phyloP scores from a whole-genome alignment of 495 filamentous ascomycete species.

The Podospora tetraspora region DNA sequence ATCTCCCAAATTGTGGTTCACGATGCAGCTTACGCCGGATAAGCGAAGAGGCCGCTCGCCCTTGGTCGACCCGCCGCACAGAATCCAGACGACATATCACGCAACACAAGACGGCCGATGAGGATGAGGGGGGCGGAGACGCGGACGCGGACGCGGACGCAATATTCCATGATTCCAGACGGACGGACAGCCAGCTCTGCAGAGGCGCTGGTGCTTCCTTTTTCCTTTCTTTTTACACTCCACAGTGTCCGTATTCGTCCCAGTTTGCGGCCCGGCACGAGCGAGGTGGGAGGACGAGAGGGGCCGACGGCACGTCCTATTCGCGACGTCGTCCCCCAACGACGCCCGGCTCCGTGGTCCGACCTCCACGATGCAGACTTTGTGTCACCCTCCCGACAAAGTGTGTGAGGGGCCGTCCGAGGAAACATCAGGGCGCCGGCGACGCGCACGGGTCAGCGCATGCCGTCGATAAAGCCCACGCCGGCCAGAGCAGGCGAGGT shows the following conservation, averaged over 20 bases:
- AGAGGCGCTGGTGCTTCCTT: not conserved
- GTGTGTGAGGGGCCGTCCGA: not conserved
- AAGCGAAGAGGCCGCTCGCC: not conserved
- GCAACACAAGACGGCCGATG: conserved; percentile 3
- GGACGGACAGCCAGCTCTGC: too few species aligned
- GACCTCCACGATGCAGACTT: conserved; percentile 2
- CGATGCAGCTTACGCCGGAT: conserved; percentile 4
- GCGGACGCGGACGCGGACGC: too few species aligned
- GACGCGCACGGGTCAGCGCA: not conserved
- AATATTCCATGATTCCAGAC: not conserved
- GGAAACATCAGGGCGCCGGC: not conserved
- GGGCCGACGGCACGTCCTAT: not conserved
- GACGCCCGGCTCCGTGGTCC: conserved; percentile 11
- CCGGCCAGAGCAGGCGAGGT: not conserved
- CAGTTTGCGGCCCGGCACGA: not conserved
- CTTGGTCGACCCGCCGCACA: not conserved
- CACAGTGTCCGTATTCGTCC: not conserved
- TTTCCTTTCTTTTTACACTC: not conserved
- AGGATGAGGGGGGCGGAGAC: not conserved
- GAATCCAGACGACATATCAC: conserved; percentile 10
- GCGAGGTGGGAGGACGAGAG: not conserved
- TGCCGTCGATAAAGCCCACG: not conserved
- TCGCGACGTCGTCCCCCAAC: not conserved
- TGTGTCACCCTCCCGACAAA: conserved; percentile 2
- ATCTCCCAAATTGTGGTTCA: conserved; percentile 1